A percentile compares a stretch with the other conserved stretches of the same genome.
Evolutionary conservation across 1,284 basidiomycete species (phyloP).

Genomic region (Veloboletus limbatus): DNA sequence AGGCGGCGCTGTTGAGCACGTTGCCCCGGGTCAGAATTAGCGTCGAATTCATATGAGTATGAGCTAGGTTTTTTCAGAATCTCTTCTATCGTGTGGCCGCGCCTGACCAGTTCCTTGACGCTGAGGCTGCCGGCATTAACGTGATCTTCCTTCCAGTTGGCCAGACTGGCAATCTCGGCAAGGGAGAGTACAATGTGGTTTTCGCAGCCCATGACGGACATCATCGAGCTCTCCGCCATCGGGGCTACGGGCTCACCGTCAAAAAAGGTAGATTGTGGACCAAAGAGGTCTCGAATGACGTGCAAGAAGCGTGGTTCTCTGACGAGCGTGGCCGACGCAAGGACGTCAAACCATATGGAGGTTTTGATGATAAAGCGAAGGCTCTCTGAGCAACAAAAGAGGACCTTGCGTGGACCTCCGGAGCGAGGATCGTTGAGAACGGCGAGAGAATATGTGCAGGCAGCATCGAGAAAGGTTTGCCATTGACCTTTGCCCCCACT

Average conservation of each 20-base stretch:
- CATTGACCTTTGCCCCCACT: slow-evolving; percentile 67
- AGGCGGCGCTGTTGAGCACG: slow-evolving; percentile 46
- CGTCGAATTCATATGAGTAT: not conserved
- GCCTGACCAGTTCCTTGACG: slow-evolving; percentile 54
- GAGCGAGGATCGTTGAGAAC: slow-evolving; percentile 38
- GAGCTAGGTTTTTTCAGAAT: slow-evolving; percentile 32
- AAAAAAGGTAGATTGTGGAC: slow-evolving; percentile 37
- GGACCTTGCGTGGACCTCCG: slow-evolving; percentile 43
- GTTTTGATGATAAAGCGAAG: slow-evolving; percentile 73
- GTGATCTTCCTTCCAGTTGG: slow-evolving; percentile 58
- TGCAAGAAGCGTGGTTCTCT: slow-evolving; percentile 54
- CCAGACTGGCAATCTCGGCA: slow-evolving; percentile 67
- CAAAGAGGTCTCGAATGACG: slow-evolving; percentile 57
- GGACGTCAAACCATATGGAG: slow-evolving; percentile 82
- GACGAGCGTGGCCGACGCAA: slow-evolving; percentile 68
- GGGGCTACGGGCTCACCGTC: slow-evolving; percentile 27
- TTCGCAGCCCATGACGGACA: slow-evolving; percentile 82
- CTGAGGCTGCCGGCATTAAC: slow-evolving; percentile 44
- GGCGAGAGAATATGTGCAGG: slow-evolving; percentile 48
- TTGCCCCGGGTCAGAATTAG: slow-evolving; percentile 7
- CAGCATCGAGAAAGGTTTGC: slow-evolving; percentile 61
- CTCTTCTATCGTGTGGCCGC: slow-evolving; percentile 52
- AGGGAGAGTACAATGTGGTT: slow-evolving; percentile 74
- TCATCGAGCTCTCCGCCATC: slow-evolving; percentile 53
- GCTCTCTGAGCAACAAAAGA: slow-evolving; percentile 45